Conservation (phyloP, 139 green algal species). For the Tetraselmis striata region DNA sequence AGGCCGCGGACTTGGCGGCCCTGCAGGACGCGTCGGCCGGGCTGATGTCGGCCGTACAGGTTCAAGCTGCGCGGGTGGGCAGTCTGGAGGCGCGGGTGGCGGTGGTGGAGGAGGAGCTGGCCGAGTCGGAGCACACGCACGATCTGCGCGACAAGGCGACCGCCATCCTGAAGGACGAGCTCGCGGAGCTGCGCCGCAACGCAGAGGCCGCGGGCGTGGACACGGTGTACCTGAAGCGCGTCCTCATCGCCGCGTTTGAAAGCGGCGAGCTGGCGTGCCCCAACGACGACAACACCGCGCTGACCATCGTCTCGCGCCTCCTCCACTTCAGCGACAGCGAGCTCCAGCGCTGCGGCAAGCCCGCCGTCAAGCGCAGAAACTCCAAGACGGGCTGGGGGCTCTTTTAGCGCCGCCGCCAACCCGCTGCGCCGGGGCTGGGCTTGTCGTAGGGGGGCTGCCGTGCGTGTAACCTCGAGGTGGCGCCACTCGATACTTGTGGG, state of each 20-base stretch:
- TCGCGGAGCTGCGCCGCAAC: slow-evolving; percentile 32
- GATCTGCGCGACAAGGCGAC: slow-evolving; percentile 35
- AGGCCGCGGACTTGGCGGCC: neutral
- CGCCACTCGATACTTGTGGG: no score
- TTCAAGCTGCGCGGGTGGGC: neutral
- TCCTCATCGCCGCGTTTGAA: slow-evolving; percentile 40
- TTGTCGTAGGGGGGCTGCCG: no score
- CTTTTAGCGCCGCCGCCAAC: no score
- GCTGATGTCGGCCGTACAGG: slow-evolving; percentile 7
- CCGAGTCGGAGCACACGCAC: slow-evolving; percentile 37
- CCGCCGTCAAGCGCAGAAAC: neutral
- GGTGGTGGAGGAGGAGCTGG: slow-evolving; percentile 18
- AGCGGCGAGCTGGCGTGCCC: slow-evolving; percentile 28
- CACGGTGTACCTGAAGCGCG: slow-evolving; percentile 38
- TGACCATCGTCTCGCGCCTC: slow-evolving; percentile 38
- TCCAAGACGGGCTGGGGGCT: neutral
- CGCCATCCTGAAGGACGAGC: slow-evolving; percentile 42
- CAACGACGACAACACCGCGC: slow-evolving; percentile 17
- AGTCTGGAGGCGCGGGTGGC: neutral
- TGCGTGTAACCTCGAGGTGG: no score
- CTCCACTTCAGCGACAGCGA: slow-evolving; percentile 42
- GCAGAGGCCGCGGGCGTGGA: slow-evolving; percentile 24
- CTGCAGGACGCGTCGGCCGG: slow-evolving; percentile 4
- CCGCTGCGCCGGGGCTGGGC: no score
- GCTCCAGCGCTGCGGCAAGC: slow-evolving; percentile 7